Percentiles rank a stretch among this genome's conserved stretches.
phyloP scores from a whole-genome alignment of 768 basidiomycete species.

The Paxillus involutus region DNA sequence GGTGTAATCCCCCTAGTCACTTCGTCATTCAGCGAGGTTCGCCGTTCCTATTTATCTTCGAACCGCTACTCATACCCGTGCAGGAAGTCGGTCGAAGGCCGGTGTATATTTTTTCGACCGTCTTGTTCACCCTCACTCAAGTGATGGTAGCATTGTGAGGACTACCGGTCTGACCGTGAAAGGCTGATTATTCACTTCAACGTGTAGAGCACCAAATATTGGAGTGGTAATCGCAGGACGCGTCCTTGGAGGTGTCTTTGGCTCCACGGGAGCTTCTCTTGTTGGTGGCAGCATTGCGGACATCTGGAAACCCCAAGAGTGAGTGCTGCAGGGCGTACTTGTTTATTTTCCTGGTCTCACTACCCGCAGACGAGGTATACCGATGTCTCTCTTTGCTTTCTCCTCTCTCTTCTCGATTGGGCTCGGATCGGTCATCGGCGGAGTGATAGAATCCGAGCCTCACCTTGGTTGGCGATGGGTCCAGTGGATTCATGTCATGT shows the following conservation, averaged over 20 bases:
- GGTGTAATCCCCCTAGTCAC: constrained; percentile 60
- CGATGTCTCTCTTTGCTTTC: constrained; percentile 71
- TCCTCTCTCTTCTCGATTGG: constrained; percentile 57
- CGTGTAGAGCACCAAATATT: constrained; percentile 41
- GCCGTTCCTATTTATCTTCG: not conserved
- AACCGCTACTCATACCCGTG: not conserved
- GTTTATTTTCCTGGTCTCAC: not conserved
- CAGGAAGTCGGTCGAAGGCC: constrained; percentile 68
- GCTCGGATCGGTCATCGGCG: constrained; percentile 60
- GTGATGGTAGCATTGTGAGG: constrained; percentile 36
- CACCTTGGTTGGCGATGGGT: constrained; percentile 78
- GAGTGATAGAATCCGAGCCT: constrained; percentile 61
- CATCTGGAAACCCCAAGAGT: constrained; percentile 67
- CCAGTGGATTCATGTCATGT: constrained; percentile 76
- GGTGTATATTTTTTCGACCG: constrained; percentile 51
- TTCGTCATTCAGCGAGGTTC: constrained; percentile 62
- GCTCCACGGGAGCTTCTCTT: constrained; percentile 63
- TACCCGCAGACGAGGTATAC: constrained; percentile 59
- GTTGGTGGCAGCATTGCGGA: constrained; percentile 71
- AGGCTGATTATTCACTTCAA: not conserved
- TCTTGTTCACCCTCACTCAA: constrained; percentile 53
- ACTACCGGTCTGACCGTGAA: not conserved
- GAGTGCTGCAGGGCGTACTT: constrained; percentile 14
- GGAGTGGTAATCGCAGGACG: constrained; percentile 57
- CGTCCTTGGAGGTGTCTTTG: constrained; percentile 61